Base-by-base conservation (phyloP, 73 alveolate genomes). In the Stentor roeselii region DNA sequence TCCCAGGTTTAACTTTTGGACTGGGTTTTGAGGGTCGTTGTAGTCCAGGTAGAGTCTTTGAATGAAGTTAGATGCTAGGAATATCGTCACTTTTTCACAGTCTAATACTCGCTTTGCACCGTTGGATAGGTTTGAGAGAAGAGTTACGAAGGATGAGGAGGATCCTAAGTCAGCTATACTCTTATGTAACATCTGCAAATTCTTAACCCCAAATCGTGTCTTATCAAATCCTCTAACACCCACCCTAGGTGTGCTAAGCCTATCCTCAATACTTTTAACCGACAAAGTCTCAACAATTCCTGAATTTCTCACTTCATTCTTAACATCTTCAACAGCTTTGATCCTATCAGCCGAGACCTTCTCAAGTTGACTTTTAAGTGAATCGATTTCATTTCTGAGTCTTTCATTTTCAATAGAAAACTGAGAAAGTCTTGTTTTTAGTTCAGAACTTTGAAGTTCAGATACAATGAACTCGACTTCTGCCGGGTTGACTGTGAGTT, bases 401-500 rank as follows among this genome's bases (percentile, higher is more conserved):
- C 34, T 67, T 30, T 67, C 80, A 11, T 21, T 32, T 32, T 67
- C 80, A 34, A 32, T 32, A 27, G 11, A 21, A 40, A 36, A 21
- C 41, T 67, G 41, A 27, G 37, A 21, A 0, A 67, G 2, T 67
- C 34, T 32, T 34, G n/a, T 34, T 67, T 67, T 67, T 27, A 67
- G 14, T 27, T 67, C 80, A 2, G 80, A 21, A 1, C 11, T 32
- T 67, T 21, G n/a, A 2, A 67, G 80, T 2, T 67, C 80, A 15
- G n/a, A 32, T 27, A 67, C 80, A 15, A 67, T 67, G 34, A 21
- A 67, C 41, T 67, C 41, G 27, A 67, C 37, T n/a, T 67, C 80
- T 30, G 37, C 80, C 11, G 80, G 80, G 42, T 67, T 32, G 14
- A 67, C 37, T 1, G n/a, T 21, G 27, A 34, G 41, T 34, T 67